These are phyloP conservation scores for Narthecium ossifragum DNA, from an alignment of 106 monocot species.

Conservation along the genomic window DNA sequence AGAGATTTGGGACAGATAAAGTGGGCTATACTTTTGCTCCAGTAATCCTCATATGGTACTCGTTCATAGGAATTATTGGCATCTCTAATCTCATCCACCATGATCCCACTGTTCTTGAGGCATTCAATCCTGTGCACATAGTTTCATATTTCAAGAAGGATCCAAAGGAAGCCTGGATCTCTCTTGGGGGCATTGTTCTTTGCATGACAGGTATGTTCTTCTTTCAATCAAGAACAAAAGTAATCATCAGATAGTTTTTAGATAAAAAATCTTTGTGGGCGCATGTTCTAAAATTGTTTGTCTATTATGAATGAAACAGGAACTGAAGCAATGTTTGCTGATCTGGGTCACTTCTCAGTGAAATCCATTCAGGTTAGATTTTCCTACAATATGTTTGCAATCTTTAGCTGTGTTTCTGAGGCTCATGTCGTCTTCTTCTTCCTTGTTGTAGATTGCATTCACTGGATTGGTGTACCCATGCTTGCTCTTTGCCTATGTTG, in stretches of 20 bases:
- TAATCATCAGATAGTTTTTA: neutral
- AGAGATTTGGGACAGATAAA: constrained; percentile 67
- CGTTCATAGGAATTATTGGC: constrained; percentile 42
- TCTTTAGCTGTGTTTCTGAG: neutral
- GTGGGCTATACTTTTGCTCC: constrained; percentile 68
- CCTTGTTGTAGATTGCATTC: constrained; percentile 42
- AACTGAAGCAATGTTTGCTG: constrained; percentile 81
- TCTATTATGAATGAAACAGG: constrained; percentile 29
- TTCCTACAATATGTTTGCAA: neutral
- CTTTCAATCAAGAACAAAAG: neutral
- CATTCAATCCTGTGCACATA: constrained; percentile 62
- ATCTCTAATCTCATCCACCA: constrained; percentile 50
- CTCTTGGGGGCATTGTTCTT: constrained; percentile 73
- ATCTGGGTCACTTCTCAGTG: constrained; percentile 71
- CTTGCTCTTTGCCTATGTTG: constrained; percentile 46
- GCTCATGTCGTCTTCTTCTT: neutral
- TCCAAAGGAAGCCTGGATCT: constrained; percentile 59
- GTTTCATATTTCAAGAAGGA: constrained; percentile 50
- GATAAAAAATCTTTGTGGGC: neutral
- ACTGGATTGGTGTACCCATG: constrained; percentile 53
- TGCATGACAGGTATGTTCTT: constrained; percentile 69
- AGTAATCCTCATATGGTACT: constrained; percentile 48
- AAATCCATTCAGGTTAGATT: constrained; percentile 59
- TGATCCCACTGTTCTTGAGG: constrained; percentile 42
- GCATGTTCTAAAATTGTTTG: neutral